phyloP scores from a whole-genome alignment of 805 yeast species.

The Babjeviella inositovora region DNA sequence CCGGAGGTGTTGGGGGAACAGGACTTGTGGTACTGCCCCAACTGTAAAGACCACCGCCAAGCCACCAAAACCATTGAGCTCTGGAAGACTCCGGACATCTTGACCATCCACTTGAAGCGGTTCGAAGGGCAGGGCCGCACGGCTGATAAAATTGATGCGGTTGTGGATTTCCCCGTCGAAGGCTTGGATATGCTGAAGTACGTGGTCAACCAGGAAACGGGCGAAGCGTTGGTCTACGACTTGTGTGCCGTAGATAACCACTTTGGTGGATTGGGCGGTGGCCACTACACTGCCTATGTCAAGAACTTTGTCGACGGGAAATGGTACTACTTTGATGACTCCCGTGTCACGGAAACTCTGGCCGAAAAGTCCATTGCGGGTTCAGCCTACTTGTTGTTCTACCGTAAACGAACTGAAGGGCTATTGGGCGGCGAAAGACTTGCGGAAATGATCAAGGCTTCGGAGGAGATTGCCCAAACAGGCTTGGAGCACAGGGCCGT shows the following conservation, averaged over 20 bases:
- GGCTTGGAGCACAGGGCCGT: no score
- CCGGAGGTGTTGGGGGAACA: slow-evolving; percentile 79
- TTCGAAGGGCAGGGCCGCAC: slow-evolving; percentile 74
- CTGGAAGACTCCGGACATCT: slow-evolving; percentile 88
- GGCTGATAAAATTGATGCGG: slow-evolving; percentile 77
- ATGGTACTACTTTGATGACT: slow-evolving; percentile 90
- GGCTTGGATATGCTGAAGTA: slow-evolving; percentile 61
- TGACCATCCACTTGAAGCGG: slow-evolving; percentile 80
- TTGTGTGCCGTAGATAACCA: slow-evolving; percentile 90
- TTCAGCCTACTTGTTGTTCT: slow-evolving; percentile 80
- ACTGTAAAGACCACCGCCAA: slow-evolving; percentile 75
- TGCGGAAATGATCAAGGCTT: slow-evolving; percentile 17
- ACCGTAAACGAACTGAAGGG: slow-evolving; percentile 31
- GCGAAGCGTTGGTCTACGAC: slow-evolving; percentile 44
- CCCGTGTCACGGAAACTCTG: slow-evolving; percentile 45
- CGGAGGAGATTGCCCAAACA: no score
- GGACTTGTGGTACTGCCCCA: slow-evolving; percentile 90
- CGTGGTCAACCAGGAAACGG: slow-evolving; percentile 21
- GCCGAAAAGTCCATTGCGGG: slow-evolving; percentile 51
- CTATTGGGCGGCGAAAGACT: slow-evolving; percentile 33
- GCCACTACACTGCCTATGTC: slow-evolving; percentile 88
- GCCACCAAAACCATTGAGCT: slow-evolving; percentile 84
- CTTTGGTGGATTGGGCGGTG: slow-evolving; percentile 93
- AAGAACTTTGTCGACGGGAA: slow-evolving; percentile 58
- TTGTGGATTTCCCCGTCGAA: slow-evolving; percentile 77